Evolutionary conservation across 1,284 basidiomycete genomes (phyloP), one percentile per base, ranked within the genome.

Genomic region (Sporisorium exsertum): DNA sequence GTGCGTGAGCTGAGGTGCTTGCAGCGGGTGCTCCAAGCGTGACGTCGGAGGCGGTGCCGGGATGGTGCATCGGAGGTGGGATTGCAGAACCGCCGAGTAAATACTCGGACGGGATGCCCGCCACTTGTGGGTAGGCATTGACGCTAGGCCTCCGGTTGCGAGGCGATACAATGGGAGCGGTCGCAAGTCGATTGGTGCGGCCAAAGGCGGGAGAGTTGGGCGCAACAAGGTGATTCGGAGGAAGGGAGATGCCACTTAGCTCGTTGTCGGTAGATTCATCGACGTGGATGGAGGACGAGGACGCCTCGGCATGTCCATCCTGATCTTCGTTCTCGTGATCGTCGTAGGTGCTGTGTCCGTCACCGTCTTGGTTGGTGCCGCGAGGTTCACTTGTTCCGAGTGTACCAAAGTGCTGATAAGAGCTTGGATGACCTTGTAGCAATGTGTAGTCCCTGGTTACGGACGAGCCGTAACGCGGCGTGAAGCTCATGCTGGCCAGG

Each of bases 391-490:
- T 58, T 13, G 56, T 20, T 8, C 43, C 29, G 46, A 72, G 66
- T 5, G 62, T 66, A 18, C 70, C 70, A 27, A 72, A 73, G 45
- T 77, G 74, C 12, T 73, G 74, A 60, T 69, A 72, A 15, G 70
- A 69, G 59, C 70, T 60, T 0, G 74, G 74, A 24, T 77, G 74
- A 32, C 70, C 70, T 59, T 77, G 74, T 1, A 77, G 58, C 33
- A 77, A 53, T 5, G 66, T 72, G 29, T 77, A 77, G 60, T 77
- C 74, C 29, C 74, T 59, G 22, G 74, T 56, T 22, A 77, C 70
- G 55, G 74, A 77, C 37, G 74, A 77, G 37, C 74, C 64, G 58
- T 77, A 77, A 20, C 74, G 74, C 8, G 69, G 59, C n/a, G 70
- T 66, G 58, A 77, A 73, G 60, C 70, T 72, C 74, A 77, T 77